These are phyloP conservation scores for Ophiostoma sp. DNA, from an alignment of 2,329 filamentous ascomycete genomes.

Conservation along the genomic window DNA sequence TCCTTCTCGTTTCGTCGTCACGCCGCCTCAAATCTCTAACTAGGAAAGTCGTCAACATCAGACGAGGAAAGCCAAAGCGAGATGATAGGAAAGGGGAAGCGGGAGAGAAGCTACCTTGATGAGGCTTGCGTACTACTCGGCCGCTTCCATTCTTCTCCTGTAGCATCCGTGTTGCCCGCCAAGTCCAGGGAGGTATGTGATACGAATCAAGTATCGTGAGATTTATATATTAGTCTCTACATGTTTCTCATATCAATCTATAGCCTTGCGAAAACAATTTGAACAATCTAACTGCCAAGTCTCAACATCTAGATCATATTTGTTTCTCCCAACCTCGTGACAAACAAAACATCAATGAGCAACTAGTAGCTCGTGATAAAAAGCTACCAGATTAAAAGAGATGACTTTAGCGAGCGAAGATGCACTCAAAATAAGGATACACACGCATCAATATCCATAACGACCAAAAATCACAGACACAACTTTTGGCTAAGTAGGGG, in stretches of 20 bases:
- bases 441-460: neutral
- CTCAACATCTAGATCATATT: neutral
- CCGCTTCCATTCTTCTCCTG: neutral
- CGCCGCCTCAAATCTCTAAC: neutral
- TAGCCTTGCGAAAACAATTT: neutral
- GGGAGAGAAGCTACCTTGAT: neutral
- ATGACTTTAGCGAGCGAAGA: neutral
- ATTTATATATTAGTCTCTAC: no score
- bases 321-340: neutral
- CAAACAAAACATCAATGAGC: constrained; percentile 19
- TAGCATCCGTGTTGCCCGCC: neutral
- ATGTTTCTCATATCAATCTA: neutral
- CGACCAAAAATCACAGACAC: constrained; percentile 15
- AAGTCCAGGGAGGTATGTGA: neutral
- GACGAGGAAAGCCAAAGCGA: constrained; percentile 12
- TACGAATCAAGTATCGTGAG: neutral
- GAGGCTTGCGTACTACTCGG: no score
- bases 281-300: neutral
- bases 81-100: neutral
- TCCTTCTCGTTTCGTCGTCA: neutral
- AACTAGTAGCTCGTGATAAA: neutral
- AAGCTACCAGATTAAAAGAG: neutral
- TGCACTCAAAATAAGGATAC: neutral
- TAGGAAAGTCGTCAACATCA: constrained; percentile 4
- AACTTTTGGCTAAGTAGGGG: neutral